These are phyloP conservation scores for Arachnomyces sp. DNA, from an alignment of 2,329 filamentous ascomycete genomes.

Conservation along the genomic window DNA sequence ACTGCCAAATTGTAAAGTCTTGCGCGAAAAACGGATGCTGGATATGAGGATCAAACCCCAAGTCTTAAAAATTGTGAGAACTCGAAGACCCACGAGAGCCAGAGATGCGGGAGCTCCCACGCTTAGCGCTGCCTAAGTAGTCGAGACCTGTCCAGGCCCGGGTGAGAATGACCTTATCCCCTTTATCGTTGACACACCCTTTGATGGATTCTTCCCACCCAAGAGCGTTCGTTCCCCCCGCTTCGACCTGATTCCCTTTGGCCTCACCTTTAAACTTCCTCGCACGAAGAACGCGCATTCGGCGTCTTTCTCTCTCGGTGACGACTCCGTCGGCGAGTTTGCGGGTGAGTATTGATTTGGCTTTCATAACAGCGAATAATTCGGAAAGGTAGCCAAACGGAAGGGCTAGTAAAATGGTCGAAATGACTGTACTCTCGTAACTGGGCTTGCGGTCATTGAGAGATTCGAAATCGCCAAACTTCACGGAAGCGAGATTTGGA, in stretches of 20 bases:
- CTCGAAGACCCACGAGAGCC: too few relatives aligned
- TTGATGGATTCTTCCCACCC: conserved; percentile 3
- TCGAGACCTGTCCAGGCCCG: too few relatives aligned
- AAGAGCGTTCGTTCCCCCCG: conserved; percentile 2
- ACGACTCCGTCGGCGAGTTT: conserved; percentile 17
- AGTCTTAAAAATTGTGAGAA: too few relatives aligned
- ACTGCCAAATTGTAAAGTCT: too few relatives aligned
- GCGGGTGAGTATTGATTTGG: conserved; percentile 10
- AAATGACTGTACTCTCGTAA: conserved; percentile 14
- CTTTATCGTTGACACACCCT: not conserved
- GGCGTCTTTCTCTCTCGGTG: conserved; percentile 23
- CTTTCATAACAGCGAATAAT: conserved; percentile 15
- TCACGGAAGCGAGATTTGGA: conserved; percentile 15
- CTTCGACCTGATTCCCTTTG: not conserved
- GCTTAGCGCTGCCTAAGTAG: too few relatives aligned
- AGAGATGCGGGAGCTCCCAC: too few relatives aligned
- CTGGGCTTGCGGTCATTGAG: conserved; percentile 11
- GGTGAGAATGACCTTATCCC: not conserved
- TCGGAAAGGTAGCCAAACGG: conserved; percentile 19
- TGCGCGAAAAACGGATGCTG: too few relatives aligned
- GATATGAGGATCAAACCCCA: too few relatives aligned
- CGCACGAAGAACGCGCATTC: conserved; percentile 15
- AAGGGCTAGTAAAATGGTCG: conserved; percentile 22
- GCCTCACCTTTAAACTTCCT: conserved; percentile 2
- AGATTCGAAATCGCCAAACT: conserved; percentile 16